Evolutionary conservation across 192 early-diverging fungal genomes (phyloP).

Genomic region (Phycomyces nitens): DNA sequence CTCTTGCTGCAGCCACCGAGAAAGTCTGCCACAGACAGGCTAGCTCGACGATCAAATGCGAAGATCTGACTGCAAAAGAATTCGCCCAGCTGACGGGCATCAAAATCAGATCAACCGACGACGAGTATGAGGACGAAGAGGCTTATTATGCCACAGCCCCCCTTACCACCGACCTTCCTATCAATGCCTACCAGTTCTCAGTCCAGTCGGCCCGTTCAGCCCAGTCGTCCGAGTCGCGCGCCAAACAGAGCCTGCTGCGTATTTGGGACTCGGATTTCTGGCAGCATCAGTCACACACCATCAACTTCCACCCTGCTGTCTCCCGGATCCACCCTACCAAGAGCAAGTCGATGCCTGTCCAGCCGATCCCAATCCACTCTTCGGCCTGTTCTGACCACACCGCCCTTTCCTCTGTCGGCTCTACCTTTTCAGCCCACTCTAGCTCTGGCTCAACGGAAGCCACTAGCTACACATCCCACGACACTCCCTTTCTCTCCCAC

Average conservation of each 20-base stretch:
- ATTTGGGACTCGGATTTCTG: neutral
- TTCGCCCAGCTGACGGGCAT: slow-evolving; percentile 35
- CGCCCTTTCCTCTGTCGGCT: neutral
- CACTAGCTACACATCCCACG: slow-evolving; percentile 10
- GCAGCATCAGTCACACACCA: neutral
- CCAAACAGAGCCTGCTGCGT: neutral
- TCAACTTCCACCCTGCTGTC: neutral
- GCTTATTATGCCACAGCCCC: no score
- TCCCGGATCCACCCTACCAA: neutral
- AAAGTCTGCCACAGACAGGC: slow-evolving; percentile 11
- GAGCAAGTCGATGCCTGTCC: neutral
- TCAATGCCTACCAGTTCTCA: neutral
- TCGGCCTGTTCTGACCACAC: neutral
- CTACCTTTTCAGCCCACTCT: neutral
- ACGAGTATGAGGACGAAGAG: neutral
- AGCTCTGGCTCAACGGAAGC: neutral
- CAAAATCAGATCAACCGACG: slow-evolving; percentile 11
- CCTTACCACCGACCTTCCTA: no score
- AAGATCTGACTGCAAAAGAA: slow-evolving; percentile 34
- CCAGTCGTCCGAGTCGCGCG: neutral
- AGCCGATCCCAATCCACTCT: neutral
- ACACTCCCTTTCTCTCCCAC: slow-evolving; percentile 13
- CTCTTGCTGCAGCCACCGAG: slow-evolving; percentile 19
- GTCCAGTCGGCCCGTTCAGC: neutral
- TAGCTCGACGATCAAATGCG: slow-evolving; percentile 19